Evolutionary conservation across 495 filamentous ascomycete genomes (phyloP).

Genomic region (Aspergillus funiculosus): DNA sequence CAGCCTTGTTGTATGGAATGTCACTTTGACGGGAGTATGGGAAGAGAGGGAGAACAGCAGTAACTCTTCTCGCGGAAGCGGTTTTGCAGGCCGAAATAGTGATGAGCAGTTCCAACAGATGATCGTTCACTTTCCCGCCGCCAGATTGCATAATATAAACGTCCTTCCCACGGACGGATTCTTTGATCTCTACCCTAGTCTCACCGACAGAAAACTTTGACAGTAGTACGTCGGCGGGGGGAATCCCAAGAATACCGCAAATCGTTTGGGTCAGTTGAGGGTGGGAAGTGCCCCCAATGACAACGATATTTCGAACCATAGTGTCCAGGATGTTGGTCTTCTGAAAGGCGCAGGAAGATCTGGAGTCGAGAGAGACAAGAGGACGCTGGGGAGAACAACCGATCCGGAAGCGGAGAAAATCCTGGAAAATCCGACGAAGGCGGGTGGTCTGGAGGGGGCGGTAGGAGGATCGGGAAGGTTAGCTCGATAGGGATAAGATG

Average conservation of each 20-base stretch:
- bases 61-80: constrained; percentile 84
- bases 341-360: background rate
- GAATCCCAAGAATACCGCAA: constrained; percentile 80
- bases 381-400: constrained; percentile 15
- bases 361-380: constrained; percentile 12
- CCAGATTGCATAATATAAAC: constrained; percentile 95
- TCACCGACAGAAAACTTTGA: constrained; percentile 92
- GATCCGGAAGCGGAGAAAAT: constrained; percentile 27
- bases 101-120: constrained; percentile 92
- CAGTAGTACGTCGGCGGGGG: constrained; percentile 72
- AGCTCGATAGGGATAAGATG: constrained; percentile 15
- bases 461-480: constrained; percentile 25
- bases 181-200: constrained; percentile 88
- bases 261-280: constrained; percentile 78
- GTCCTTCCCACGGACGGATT: constrained; percentile 95
- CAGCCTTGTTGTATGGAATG: constrained; percentile 89
- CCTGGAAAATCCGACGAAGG: constrained; percentile 28
- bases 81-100: constrained; percentile 96
- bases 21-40: constrained; percentile 95
- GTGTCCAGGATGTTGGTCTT: constrained; percentile 13
- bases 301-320: constrained; percentile 95
- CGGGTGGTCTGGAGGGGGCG: constrained; percentile 36
- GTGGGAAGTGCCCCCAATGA: constrained; percentile 91
- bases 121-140: constrained; percentile 86
- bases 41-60: constrained; percentile 90